phyloP scores from a whole-genome alignment of 495 filamentous ascomycete genomes.

The Penicillium salamii region DNA sequence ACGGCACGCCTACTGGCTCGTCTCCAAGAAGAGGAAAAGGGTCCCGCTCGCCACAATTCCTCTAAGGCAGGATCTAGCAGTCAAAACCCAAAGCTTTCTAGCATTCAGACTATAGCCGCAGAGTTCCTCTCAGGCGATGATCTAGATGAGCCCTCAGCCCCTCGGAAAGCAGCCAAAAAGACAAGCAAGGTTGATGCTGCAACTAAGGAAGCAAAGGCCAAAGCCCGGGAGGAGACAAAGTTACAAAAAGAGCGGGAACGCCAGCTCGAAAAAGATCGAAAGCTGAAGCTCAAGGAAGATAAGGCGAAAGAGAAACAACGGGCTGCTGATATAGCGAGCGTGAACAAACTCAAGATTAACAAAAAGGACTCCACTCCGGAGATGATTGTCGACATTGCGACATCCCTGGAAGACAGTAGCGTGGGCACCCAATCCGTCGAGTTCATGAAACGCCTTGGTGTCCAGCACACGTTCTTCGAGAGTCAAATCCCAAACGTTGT shows the following conservation, averaged over 20 bases:
- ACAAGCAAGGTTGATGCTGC: conserved; percentile 33
- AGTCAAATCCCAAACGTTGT: conserved; percentile 58
- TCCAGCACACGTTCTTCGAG: conserved; percentile 50
- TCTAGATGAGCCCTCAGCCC: conserved; percentile 23
- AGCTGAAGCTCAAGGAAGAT: conserved; percentile 49
- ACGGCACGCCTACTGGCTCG: conserved; percentile 43
- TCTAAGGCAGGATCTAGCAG: conserved; percentile 4
- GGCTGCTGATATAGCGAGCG: conserved; percentile 66
- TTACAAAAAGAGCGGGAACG: conserved; percentile 43
- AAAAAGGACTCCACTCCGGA: conserved; percentile 74
- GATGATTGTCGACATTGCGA: conserved; percentile 80
- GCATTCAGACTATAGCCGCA: neutral
- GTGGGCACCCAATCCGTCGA: conserved; percentile 49
- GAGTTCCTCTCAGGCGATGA: conserved; percentile 18
- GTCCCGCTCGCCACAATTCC: neutral
- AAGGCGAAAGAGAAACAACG: conserved; percentile 62
- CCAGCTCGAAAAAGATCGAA: conserved; percentile 49
- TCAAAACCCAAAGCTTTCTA: conserved; percentile 5
- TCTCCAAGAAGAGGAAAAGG: conserved; percentile 5
- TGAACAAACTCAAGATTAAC: conserved; percentile 72
- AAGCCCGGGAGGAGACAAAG: conserved; percentile 48
- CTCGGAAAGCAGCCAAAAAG: conserved; percentile 23
- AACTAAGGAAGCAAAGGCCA: conserved; percentile 55
- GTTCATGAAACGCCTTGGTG: conserved; percentile 56
- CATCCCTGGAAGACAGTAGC: conserved; percentile 45